Evolutionary conservation across 108 stramenopile genomes (phyloP).

Genomic region (Stephanodiscus triporus): DNA sequence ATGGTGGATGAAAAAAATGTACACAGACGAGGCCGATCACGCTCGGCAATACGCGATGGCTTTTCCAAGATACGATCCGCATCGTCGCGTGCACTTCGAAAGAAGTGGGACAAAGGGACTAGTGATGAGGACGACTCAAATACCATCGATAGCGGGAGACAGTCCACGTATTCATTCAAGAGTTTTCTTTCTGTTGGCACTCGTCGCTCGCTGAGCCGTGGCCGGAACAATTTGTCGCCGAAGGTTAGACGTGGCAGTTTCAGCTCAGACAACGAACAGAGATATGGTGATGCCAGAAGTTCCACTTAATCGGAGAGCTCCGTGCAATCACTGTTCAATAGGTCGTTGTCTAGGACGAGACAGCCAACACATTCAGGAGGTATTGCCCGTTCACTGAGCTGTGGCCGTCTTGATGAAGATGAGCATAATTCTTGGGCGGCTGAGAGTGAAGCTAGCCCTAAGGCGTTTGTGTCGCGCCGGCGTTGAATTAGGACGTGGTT

Average conservation of each 20-base stretch:
- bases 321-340: not conserved
- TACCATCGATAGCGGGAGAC: conserved; percentile 26
- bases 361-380: not conserved
- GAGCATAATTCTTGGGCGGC: not conserved
- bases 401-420: conserved; percentile 8
- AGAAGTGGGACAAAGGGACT: conserved; percentile 4
- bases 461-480: not conserved
- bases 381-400: conserved; percentile 18
- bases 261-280: not conserved
- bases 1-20: conserved; percentile 10
- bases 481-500: too few relatives aligned
- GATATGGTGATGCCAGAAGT: not conserved
- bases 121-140: not conserved
- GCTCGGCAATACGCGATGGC: conserved; percentile 40
- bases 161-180: conserved; percentile 8
- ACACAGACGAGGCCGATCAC: conserved; percentile 31
- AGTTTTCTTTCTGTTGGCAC: not conserved
- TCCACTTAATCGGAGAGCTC: not conserved
- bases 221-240: too few relatives aligned
- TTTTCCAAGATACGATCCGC: conserved; percentile 46
- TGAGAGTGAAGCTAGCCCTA: not conserved
- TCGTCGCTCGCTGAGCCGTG: conserved; percentile 12
- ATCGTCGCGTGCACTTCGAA: conserved; percentile 30
- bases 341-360: not conserved
- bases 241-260: too few relatives aligned